phyloP scores from a whole-genome alignment of 805 yeast species.

The Hanseniaspora valbyensis region DNA sequence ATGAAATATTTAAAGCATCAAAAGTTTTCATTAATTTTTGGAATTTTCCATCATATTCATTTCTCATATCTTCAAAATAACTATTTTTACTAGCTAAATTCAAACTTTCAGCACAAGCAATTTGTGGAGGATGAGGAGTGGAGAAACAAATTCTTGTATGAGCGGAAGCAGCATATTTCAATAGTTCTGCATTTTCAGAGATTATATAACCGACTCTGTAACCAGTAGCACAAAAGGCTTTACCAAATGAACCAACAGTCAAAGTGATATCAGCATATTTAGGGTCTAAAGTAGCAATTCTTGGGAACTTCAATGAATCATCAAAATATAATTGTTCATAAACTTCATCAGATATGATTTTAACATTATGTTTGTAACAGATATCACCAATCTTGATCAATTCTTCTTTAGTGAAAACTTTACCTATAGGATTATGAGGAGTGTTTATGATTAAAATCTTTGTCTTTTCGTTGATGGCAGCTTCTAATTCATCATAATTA shows the following conservation, averaged over 20 bases:
- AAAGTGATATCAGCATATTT: slow-evolving; percentile 70
- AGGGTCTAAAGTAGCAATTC: slow-evolving; percentile 74
- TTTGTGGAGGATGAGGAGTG: slow-evolving; percentile 84
- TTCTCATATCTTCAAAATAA: slow-evolving; percentile 62
- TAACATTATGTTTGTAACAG: slow-evolving; percentile 73
- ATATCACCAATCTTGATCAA: slow-evolving; percentile 62
- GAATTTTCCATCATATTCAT: slow-evolving; percentile 60
- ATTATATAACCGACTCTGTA: slow-evolving; percentile 97
- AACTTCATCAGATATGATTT: slow-evolving; percentile 85
- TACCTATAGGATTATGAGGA: slow-evolving; percentile 96
- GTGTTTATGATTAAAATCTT: slow-evolving; percentile 80
- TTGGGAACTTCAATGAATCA: slow-evolving; percentile 43
- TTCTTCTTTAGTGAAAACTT: slow-evolving; percentile 70
- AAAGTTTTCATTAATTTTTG: slow-evolving; percentile 62
- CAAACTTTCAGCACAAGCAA: slow-evolving; percentile 76
- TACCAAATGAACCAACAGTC: slow-evolving; percentile 95
- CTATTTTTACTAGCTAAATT: slow-evolving; percentile 45
- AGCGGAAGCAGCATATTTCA: slow-evolving; percentile 74
- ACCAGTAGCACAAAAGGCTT: slow-evolving; percentile 97
- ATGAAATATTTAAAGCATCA: slow-evolving; percentile 80
- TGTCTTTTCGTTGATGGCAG: slow-evolving; percentile 62
- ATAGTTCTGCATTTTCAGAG: slow-evolving; percentile 62
- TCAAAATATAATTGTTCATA: slow-evolving; percentile 79
- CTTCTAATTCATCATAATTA: slow-evolving; percentile 65
- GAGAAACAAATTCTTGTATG: slow-evolving; percentile 91